Conservation (phyloP, 2,329 filamentous ascomycete species). For the Zymoseptoria passerinii region DNA sequence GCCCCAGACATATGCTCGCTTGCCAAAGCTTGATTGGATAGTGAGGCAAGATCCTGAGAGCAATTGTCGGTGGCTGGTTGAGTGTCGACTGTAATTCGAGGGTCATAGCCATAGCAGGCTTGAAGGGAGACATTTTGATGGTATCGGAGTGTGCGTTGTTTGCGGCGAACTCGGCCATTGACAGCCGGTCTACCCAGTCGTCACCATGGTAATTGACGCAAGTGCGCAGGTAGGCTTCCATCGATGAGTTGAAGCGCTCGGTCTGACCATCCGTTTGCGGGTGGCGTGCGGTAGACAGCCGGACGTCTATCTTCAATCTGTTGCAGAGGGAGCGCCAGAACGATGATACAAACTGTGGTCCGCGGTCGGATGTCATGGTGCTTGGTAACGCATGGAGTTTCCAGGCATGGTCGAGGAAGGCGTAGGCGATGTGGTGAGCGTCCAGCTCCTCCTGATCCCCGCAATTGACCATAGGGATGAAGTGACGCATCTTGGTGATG, state of each 20-base stretch:
- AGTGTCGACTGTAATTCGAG: no score
- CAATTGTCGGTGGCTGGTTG: no score
- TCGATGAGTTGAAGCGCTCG: neutral
- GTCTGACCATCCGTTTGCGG: neutral
- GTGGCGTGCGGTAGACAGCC: neutral
- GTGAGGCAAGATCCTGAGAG: no score
- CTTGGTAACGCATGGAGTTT: constrained; percentile 9
- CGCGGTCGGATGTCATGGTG: constrained; percentile 8
- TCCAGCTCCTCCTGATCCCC: neutral
- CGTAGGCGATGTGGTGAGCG: neutral
- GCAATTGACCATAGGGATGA: constrained; percentile 4
- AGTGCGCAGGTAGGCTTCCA: neutral
- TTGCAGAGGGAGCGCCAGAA: constrained; percentile 9
- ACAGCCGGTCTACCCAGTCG: constrained; percentile 1
- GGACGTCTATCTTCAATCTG: neutral
- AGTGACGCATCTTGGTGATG: constrained; percentile 15
- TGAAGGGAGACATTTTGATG: neutral
- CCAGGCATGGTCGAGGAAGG: constrained; percentile 10
- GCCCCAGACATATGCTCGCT: no score
- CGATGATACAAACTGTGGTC: constrained; percentile 10
- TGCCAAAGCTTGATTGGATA: no score
- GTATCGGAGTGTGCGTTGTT: neutral
- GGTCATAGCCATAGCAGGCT: neutral
- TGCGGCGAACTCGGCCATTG: neutral
- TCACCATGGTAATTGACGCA: constrained; percentile 1